These are phyloP conservation scores for Ascodesmis nigricans DNA, from an alignment of 495 filamentous ascomycete species.

Conservation along the genomic window DNA sequence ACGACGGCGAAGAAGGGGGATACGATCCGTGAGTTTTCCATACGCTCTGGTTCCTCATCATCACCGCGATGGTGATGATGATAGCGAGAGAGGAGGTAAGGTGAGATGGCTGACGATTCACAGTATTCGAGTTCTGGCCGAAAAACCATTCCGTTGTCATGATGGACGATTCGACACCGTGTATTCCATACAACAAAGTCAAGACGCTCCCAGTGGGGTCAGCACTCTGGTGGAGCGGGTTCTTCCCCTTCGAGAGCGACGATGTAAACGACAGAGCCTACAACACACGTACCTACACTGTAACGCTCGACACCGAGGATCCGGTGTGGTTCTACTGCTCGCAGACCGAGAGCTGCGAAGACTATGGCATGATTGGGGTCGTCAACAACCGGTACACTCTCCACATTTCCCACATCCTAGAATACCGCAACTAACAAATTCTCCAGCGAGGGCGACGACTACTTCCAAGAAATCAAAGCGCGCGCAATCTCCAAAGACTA, in stretches of 20 bases:
- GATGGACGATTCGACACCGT: constrained; percentile 27
- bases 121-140: constrained; percentile 30
- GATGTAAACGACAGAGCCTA: constrained; percentile 3
- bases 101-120: no score
- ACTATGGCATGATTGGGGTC: constrained; percentile 25
- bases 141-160: constrained; percentile 30
- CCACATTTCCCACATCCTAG: not conserved
- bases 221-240: constrained; percentile 25
- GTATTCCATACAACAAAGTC: constrained; percentile 27
- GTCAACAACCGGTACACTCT: constrained; percentile 26
- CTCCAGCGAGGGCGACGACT: constrained; percentile 13
- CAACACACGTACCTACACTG: constrained; percentile 25
- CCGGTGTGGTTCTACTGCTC: constrained; percentile 33
- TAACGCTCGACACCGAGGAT: constrained; percentile 25
- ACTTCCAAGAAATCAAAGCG: constrained; percentile 18
- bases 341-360: constrained; percentile 24
- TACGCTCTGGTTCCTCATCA: no score
- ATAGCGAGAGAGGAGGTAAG: no score
- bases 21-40: constrained; percentile 10
- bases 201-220: constrained; percentile 16
- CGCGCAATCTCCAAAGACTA: constrained; percentile 20
- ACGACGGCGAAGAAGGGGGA: constrained; percentile 11
- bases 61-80: no score
- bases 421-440: not conserved
- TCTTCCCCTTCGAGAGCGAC: constrained; percentile 18